phyloP scores from a whole-genome alignment of 2,329 filamentous ascomycete species.

The Metarhizium album region DNA sequence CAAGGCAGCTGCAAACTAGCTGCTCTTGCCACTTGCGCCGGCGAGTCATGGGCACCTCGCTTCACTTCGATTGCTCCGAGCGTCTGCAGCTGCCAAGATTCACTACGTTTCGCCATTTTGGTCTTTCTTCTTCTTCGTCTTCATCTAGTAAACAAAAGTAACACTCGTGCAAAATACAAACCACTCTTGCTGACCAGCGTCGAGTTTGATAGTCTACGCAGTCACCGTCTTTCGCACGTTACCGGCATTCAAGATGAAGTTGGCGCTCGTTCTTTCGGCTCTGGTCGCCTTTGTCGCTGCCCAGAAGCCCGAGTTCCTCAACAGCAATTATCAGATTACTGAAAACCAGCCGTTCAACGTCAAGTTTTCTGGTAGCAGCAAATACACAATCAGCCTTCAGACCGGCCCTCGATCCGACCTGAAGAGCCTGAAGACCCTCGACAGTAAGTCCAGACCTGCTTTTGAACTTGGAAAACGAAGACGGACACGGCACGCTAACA shows the following conservation, averaged over 20 bases:
- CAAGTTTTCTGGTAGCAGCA: conserved; percentile 19
- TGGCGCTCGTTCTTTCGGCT: conserved; percentile 19
- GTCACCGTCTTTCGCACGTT: not conserved
- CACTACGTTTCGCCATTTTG: too few species aligned
- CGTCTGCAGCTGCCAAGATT: too few species aligned
- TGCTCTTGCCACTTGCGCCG: too few species aligned
- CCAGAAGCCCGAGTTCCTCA: conserved; percentile 20
- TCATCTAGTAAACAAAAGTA: too few species aligned
- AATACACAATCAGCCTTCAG: conserved; percentile 26
- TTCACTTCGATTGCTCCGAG: too few species aligned
- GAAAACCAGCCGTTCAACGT: conserved; percentile 23
- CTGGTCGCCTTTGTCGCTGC: conserved; percentile 19
- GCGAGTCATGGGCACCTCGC: too few species aligned
- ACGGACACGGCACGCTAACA: not conserved
- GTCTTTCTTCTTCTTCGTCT: too few species aligned
- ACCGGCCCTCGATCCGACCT: conserved; percentile 19
- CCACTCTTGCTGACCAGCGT: not conserved
- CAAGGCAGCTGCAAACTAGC: too few species aligned
- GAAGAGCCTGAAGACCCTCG: conserved; percentile 19
- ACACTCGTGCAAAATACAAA: too few species aligned
- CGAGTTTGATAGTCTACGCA: not conserved
- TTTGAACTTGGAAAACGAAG: not conserved
- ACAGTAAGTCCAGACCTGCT: conserved; percentile 16
- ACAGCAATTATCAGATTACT: conserved; percentile 18
- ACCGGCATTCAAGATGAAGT: conserved; percentile 24